These are phyloP conservation scores for Huntiella abstrusa DNA, from an alignment of 2,329 filamentous ascomycete genomes.

Conservation along the genomic window DNA sequence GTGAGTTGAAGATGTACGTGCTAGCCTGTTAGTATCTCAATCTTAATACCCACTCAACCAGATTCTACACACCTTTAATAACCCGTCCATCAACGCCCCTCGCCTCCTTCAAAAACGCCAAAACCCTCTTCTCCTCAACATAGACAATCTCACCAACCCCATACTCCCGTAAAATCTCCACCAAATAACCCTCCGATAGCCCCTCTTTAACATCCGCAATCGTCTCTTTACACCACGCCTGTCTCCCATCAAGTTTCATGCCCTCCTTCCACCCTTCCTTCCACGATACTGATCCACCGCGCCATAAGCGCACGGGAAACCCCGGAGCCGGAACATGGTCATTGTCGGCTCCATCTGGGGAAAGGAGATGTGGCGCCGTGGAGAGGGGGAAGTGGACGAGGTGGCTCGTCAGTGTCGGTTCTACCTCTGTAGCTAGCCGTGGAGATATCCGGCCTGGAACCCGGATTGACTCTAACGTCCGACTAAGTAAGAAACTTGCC, in stretches of 20 bases:
- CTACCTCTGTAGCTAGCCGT: too few relatives aligned
- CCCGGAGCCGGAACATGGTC: slow-evolving; percentile 48
- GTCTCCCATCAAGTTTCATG: slow-evolving; percentile 22
- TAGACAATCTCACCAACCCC: slow-evolving; percentile 15
- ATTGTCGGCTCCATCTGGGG: slow-evolving; percentile 69
- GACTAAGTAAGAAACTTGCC: too few relatives aligned
- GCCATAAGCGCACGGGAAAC: slow-evolving; percentile 72
- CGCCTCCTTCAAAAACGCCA: slow-evolving; percentile 32
- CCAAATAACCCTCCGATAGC: slow-evolving; percentile 24
- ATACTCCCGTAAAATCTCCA: slow-evolving; percentile 31
- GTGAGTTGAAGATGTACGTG: too few relatives aligned
- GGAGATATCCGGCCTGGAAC: too few relatives aligned
- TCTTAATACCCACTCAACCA: too few relatives aligned
- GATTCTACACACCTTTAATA: slow-evolving; percentile 16
- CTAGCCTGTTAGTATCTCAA: too few relatives aligned
- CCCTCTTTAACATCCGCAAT: slow-evolving; percentile 22
- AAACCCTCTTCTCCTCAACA: slow-evolving; percentile 28
- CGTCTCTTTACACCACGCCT: slow-evolving; percentile 26
- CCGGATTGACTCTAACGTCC: too few relatives aligned
- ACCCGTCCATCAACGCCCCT: slow-evolving; percentile 12
- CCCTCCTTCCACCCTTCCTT: slow-evolving; percentile 16
- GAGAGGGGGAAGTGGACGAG: slow-evolving; percentile 72
- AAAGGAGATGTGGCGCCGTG: slow-evolving; percentile 39
- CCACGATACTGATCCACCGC: slow-evolving; percentile 54
- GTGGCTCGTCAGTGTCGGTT: background rate